phyloP scores from a whole-genome alignment of 768 basidiomycete species.

The Pleurotus salmoneostramineus region DNA sequence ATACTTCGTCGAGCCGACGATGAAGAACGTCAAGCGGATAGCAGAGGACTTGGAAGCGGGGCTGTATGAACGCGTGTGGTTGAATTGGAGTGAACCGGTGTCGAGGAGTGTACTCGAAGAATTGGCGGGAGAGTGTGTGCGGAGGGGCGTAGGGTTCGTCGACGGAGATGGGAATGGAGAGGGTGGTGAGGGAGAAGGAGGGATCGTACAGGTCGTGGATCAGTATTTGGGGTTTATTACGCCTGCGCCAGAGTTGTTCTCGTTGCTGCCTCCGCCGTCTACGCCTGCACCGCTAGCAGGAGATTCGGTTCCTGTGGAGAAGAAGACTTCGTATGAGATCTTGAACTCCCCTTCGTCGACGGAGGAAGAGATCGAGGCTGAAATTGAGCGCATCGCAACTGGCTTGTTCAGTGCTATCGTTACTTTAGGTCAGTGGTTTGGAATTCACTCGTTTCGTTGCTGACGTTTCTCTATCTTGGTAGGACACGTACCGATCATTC shows the following conservation, averaged over 20 bases:
- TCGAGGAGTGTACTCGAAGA: slow-evolving; percentile 89
- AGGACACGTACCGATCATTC: slow-evolving; percentile 94
- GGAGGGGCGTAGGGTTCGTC: slow-evolving; percentile 76
- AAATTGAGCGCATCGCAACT: slow-evolving; percentile 86
- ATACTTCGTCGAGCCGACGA: slow-evolving; percentile 92
- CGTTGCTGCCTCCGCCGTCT: slow-evolving; percentile 64
- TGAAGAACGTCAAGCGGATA: slow-evolving; percentile 83
- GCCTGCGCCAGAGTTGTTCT: slow-evolving; percentile 91
- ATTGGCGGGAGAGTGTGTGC: slow-evolving; percentile 83
- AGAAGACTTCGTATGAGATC: slow-evolving; percentile 71
- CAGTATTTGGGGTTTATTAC: slow-evolving; percentile 97
- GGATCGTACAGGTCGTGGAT: slow-evolving; percentile 69
- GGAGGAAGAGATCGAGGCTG: slow-evolving; percentile 88
- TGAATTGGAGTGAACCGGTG: slow-evolving; percentile 94
- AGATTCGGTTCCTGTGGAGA: slow-evolving; percentile 28
- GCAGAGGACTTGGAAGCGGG: slow-evolving; percentile 88
- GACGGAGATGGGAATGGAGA: slow-evolving; percentile 40
- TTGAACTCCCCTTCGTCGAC: slow-evolving; percentile 89
- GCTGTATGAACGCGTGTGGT: slow-evolving; percentile 89
- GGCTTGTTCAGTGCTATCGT: slow-evolving; percentile 91
- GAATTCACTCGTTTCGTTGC: not conserved
- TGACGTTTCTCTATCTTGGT: slow-evolving; percentile 3
- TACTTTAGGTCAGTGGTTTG: slow-evolving; percentile 64
- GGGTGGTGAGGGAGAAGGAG: slow-evolving; percentile 12
- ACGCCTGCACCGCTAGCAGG: slow-evolving; percentile 28